Percentiles rank a stretch among this genome's conserved stretches.
Evolutionary conservation across 2,329 filamentous ascomycete species (phyloP).

Genomic region (Aspergillus ustus): DNA sequence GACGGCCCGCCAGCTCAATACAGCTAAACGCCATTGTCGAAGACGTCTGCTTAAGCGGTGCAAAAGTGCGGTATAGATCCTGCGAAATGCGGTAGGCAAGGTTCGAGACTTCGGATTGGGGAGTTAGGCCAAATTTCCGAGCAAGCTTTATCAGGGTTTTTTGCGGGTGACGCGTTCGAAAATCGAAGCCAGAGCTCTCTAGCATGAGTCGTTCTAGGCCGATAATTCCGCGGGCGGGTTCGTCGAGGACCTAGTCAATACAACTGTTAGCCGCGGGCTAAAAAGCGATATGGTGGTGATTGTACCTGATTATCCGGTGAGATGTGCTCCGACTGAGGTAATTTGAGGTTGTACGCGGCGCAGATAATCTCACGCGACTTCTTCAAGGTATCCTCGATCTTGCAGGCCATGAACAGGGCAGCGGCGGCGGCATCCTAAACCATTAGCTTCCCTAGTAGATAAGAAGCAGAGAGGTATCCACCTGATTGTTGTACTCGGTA

Average conservation of each 20-base stretch:
- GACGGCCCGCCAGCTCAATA: conserved; percentile 76
- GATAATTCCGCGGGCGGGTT: conserved; percentile 77
- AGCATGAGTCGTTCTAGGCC: conserved; percentile 91
- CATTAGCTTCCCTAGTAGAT: conserved; percentile 3
- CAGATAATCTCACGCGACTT: conserved; percentile 93
- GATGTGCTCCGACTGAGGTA: conserved; percentile 66
- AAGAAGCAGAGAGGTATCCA: conserved; percentile 29
- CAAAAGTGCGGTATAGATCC: conserved; percentile 91
- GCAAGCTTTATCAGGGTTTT: conserved; percentile 81
- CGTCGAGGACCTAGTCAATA: conserved; percentile 71
- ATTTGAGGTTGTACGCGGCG: conserved; percentile 84
- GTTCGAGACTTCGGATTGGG: conserved; percentile 60
- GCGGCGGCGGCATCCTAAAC: conserved; percentile 82
- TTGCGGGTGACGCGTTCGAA: conserved; percentile 85
- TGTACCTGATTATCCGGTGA: conserved; percentile 81
- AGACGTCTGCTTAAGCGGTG: conserved; percentile 85
- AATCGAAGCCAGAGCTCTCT: conserved; percentile 92
- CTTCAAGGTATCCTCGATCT: conserved; percentile 97
- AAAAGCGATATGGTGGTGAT: not conserved
- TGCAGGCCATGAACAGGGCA: conserved; percentile 89
- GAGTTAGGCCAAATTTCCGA: conserved; percentile 61
- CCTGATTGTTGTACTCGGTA: conserved; percentile 76
- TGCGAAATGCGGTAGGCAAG: conserved; percentile 81
- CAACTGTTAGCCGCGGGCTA: not conserved
- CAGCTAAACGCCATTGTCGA: conserved; percentile 83